Evolutionary conservation across 1,139 yeast species (phyloP), one percentile per base, ranked within the genome.

Genomic region (Pichia sp.): DNA sequence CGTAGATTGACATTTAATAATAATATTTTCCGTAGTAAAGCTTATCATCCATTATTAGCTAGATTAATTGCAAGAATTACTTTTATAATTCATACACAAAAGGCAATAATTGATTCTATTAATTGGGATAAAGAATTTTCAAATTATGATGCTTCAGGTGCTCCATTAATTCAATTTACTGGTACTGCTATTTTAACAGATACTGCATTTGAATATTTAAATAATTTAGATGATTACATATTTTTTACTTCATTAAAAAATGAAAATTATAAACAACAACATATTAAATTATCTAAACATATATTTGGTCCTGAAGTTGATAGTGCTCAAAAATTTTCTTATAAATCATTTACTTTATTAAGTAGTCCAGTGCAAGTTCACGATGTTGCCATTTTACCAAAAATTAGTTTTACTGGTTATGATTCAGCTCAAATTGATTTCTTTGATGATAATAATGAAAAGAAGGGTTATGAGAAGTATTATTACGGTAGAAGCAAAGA

Each of bases 111-210:
- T 30, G 42, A 50, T 9, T 42, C 51, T 6, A 63, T 66, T 31
- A 61, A 81, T 27, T 78, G 81, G 53, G 73, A 70, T 51, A 44
- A 43, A 61, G 59, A 78, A 67, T 61, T 76, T 79, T 40, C 78
- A 78, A 82, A 70, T 73, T 55, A 82, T 84, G 92, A 83, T 43
- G 55, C 59, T 6, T 55, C 56, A 22, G 61, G 61, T 10, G 53
- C 55, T 30, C 60, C 63, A 72, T 79, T 84, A 68, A 76, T 59
- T 78, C 90, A 89, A 79, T 58, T 57, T 32, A 59, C 94, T 0
- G 94, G 94, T 10, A 85, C 89, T 4, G 87, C 86, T 12, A 71
- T 82, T n/a, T 82, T 84, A 74, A 82, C 94, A 1, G 92, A 84
- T 59, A 67, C 73, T 20, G 73, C 82, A 10, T 82, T 83, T 60